Evolutionary conservation across 768 basidiomycete species (phyloP), one percentile per base, ranked within the genome.

Genomic region (Calocybe cyanea): DNA sequence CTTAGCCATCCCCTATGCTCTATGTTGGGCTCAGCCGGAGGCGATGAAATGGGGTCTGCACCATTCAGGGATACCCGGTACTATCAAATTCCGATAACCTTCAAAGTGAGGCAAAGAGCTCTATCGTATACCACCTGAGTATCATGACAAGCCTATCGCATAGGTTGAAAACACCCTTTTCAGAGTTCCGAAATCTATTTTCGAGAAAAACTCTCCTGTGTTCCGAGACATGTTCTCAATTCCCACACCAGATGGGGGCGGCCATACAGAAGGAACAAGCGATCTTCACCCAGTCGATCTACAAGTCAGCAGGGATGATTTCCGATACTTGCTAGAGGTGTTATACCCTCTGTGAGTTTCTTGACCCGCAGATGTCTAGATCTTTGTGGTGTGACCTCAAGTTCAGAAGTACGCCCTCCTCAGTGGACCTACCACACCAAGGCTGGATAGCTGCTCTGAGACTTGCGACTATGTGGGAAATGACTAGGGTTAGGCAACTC

Each of bases 91-190:
- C 49, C 49, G 13, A 30, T 52, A 20, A 50, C 38, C 15, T 45
- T 50, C 24, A 44, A 49, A 42, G 54, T 44, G 18, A 45, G 48
- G 7, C 17, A 42, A 18, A 5, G 19, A 28, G 20, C 13, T 5
- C 19, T 28, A 7, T 15, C n/a, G 18, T 1, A 14, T 19, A 33
- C 13, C 31, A 30, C 30, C 15, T 2, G 30, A 15, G 21, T 23
- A 24, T 32, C 2, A 11, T 41, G 31, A 42, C 24, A 19, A 21
- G 11, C 8, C 20, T 24, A 17, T 4, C 25, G 11, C 43, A 3
- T 20, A 57, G 56, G 47, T 57, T n/a, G 56, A 57, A 25, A 39
- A 38, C 28, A 43, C 36, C 7, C 51, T 57, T 20, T 57, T 54
- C 47, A 52, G 37, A 42, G 45, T 57, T 21, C 56, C 53, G 1